Base-by-base conservation (phyloP, 331 rosid species). In the Malus hybrid region DNA sequence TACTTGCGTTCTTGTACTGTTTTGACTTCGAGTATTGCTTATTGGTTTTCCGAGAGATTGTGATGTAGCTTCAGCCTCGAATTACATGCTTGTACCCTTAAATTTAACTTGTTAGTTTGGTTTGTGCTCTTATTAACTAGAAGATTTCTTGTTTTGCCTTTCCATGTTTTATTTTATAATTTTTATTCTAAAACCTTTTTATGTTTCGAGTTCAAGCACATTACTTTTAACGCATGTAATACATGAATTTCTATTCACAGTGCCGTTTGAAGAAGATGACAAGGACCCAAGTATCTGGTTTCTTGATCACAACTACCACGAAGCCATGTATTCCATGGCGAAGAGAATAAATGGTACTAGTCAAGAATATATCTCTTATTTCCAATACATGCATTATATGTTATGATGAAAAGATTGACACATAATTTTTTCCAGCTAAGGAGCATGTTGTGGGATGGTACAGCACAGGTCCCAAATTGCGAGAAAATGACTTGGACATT, bases 401-500 rank as follows among this genome's bases (percentile, higher is more conserved):
- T 39, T 63, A n/a, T 8, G 11, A 73, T 74, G 78, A 5, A 63
- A 63, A 46, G 8, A 5, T 26, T 77, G 70, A 69, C 26, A 29
- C 4, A n/a, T 14, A 11, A 14, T 3, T 57, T 6, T 15, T 22
- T 52, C 10, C 86, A 93, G 95, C 98, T 2, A 93, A 93, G 85
- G 98, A 93, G 86, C 96, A 93, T 44, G 91, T 93, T 3, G 93
- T 93, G 62, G 98, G 98, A 50, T 93, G 98, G 98, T 93, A 93
- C 75, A 93, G 96, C 77, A 90, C 98, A 0, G 98, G 98, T 15
- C 98, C 98, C 22, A 93, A 93, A 75, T 85, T 93, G 60, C 87
- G 98, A 20, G 95, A 93, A 78, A 93, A 93, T 86, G 98, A 93
- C 77, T 87, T 93, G 0, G 98, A 93, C 71, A 78, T 93, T 82